phyloP scores from a whole-genome alignment of 108 stramenopile genomes.

The Asterionellopsis glacialis region DNA sequence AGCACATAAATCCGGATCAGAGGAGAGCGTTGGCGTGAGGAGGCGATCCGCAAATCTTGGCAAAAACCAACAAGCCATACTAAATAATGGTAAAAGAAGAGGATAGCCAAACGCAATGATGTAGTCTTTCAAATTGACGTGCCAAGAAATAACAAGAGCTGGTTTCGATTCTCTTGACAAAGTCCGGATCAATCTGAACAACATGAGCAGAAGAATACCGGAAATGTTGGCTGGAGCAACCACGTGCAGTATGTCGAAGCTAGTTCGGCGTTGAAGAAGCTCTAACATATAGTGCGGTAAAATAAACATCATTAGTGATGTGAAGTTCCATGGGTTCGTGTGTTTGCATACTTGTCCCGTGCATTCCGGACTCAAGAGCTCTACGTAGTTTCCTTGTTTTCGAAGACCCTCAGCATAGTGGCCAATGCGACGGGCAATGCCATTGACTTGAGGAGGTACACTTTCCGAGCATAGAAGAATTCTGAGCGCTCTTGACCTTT shows the following conservation, averaged over 20 bases:
- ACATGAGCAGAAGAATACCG: slow-evolving; percentile 40
- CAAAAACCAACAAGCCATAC: too few species aligned
- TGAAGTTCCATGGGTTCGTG: slow-evolving; percentile 50
- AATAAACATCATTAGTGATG: slow-evolving; percentile 46
- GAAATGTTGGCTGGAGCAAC: slow-evolving; percentile 46
- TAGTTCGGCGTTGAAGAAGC: slow-evolving; percentile 21
- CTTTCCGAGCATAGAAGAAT: slow-evolving; percentile 11
- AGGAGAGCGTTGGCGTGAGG: slow-evolving; percentile 38
- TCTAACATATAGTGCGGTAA: slow-evolving; percentile 19
- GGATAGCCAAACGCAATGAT: too few species aligned
- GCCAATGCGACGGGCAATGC: slow-evolving; percentile 43
- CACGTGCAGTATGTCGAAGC: slow-evolving; percentile 40
- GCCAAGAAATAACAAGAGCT: slow-evolving; percentile 45
- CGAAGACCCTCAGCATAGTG: slow-evolving; percentile 36
- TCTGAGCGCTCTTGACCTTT: too few species aligned
- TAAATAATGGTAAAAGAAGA: too few species aligned
- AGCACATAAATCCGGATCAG: slow-evolving; percentile 25
- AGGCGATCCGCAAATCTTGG: too few species aligned
- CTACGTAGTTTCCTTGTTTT: slow-evolving; percentile 38
- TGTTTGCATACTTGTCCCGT: not conserved
- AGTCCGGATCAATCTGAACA: slow-evolving; percentile 30
- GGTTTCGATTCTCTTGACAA: slow-evolving; percentile 28
- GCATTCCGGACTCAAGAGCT: slow-evolving; percentile 34
- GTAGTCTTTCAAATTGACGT: too few species aligned
- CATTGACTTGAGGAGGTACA: slow-evolving; percentile 43